Conservation (phyloP, 306 rosid genomes). For the Carpinus fangiana region DNA sequence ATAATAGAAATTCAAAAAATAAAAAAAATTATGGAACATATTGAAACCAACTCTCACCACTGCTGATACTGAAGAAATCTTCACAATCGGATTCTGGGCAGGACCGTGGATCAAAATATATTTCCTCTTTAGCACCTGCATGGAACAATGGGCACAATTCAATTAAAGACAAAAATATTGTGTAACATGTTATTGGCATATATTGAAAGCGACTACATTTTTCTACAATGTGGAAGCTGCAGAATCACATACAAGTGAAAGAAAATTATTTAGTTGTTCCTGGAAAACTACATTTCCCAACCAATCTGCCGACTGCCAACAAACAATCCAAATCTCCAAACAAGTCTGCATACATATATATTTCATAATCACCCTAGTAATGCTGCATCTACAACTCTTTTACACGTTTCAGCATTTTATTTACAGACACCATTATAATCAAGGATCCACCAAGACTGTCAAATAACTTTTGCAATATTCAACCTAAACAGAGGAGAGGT, state of each 20-base stretch:
- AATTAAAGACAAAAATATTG: background rate
- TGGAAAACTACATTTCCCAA: background rate
- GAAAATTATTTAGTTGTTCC: background rate
- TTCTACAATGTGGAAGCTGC: background rate
- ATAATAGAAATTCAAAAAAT: background rate
- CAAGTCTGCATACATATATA: background rate
- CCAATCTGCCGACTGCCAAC: background rate
- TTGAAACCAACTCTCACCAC: conserved; percentile 31
- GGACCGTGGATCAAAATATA: conserved; percentile 34
- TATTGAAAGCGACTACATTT: background rate
- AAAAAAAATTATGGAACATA: background rate
- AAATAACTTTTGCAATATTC: too few relatives aligned
- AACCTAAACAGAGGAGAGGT: too few relatives aligned
- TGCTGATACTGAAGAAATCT: conserved; percentile 50
- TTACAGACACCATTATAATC: too few relatives aligned
- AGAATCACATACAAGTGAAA: background rate
- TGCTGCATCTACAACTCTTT: too few relatives aligned
- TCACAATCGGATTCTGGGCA: conserved; percentile 49
- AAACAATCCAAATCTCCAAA: background rate
- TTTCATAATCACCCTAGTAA: too few relatives aligned
- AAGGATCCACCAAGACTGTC: background rate
- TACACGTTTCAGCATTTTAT: too few relatives aligned
- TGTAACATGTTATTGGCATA: too few relatives aligned
- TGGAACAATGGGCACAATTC: background rate
- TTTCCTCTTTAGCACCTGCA: conserved; percentile 38